Percentiles rank a stretch among this genome's conserved stretches.
Conservation (phyloP, 371 early-diverging fungal species). For the Entomophthora muscae region DNA sequence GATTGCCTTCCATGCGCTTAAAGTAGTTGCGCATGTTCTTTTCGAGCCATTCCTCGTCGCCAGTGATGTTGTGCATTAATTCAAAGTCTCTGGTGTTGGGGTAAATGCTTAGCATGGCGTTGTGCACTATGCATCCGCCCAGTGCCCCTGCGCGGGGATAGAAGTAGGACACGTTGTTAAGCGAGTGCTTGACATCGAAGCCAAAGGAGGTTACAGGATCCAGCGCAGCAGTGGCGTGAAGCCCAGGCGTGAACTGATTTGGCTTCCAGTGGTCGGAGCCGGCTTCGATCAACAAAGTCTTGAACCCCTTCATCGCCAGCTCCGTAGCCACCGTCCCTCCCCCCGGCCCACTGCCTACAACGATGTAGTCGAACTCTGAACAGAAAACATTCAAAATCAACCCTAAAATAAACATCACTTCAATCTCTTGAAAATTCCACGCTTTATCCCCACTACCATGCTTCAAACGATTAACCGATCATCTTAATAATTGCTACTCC, state of each 20-base stretch:
- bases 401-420: no score
- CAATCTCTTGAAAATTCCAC: no score
- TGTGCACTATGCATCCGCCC: conserved; percentile 1
- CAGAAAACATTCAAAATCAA: no score
- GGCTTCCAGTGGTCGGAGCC: neutral
- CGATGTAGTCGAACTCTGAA: conserved; percentile 5
- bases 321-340: neutral
- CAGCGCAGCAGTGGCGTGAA: neutral
- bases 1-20: conserved; percentile 3
- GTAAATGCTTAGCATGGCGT: neutral
- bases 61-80: neutral
- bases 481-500: no score
- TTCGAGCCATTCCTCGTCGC: neutral
- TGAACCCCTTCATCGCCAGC: conserved; percentile 5
- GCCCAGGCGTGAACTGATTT: no score
- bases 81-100: conserved; percentile 4
- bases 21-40: conserved; percentile 1
- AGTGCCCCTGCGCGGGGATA: conserved; percentile 5
- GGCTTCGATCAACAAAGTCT: no score
- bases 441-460: no score
- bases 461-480: no score
- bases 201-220: conserved; percentile 1
- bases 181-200: neutral
- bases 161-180: no score
- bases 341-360: conserved; percentile 5